Conservation (phyloP, 495 filamentous ascomycete species). For the Lasiosphaeria hispida region DNA sequence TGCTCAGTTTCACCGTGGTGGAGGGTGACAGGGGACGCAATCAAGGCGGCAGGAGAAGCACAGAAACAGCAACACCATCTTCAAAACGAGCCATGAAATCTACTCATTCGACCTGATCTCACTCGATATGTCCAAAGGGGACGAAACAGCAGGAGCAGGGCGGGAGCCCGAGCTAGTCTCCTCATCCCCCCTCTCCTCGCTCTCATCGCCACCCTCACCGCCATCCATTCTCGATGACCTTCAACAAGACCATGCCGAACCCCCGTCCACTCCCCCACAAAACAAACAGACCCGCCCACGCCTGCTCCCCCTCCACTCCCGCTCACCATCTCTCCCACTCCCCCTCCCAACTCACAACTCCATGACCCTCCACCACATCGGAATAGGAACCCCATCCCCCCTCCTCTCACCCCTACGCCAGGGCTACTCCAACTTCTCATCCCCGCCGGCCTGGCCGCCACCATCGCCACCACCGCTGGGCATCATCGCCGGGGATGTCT, state of each 20-base stretch:
- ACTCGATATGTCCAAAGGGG: not conserved
- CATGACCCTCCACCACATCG: slow-evolving; percentile 31
- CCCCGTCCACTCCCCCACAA: slow-evolving; percentile 1
- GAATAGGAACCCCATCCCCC: slow-evolving; percentile 29
- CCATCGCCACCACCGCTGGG: slow-evolving; percentile 14
- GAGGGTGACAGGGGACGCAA: too few species aligned
- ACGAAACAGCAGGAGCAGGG: not conserved
- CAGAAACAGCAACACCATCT: too few species aligned
- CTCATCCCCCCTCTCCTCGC: not conserved
- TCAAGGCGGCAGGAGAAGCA: too few species aligned
- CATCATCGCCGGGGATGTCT: slow-evolving; percentile 3
- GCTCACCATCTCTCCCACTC: slow-evolving; percentile 6
- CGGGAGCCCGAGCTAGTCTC: too few species aligned
- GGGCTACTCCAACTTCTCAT: slow-evolving; percentile 21
- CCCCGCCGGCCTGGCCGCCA: slow-evolving; percentile 13
- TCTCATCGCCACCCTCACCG: not conserved
- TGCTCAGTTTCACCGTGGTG: too few species aligned
- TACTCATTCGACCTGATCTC: not conserved
- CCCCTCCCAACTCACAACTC: slow-evolving; percentile 22
- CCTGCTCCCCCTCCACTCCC: slow-evolving; percentile 7
- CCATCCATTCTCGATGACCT: not conserved
- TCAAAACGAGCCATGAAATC: not conserved
- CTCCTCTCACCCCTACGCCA: slow-evolving; percentile 35
- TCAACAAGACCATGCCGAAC: not conserved
- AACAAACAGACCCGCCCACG: not conserved